These are phyloP conservation scores for Protoeuglena noctilucae DNA, from an alignment of 139 green algal species.

Conservation along the genomic window DNA sequence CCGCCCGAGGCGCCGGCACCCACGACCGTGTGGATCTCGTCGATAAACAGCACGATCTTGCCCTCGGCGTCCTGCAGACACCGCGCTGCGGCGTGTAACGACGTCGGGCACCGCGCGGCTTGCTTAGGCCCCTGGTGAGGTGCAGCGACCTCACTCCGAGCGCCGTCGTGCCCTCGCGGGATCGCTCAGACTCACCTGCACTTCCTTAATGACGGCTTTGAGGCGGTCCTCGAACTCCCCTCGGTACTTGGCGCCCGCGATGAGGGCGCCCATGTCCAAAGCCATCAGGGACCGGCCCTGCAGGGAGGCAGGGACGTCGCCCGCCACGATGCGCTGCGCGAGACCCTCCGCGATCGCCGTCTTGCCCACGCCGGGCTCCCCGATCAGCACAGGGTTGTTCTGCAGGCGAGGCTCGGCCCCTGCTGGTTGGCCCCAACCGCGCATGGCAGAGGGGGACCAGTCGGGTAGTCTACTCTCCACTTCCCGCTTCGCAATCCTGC, in stretches of 20 bases:
- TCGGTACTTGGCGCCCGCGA: slow-evolving; percentile 93
- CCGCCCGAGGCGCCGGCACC: slow-evolving; percentile 26
- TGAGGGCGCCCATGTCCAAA: slow-evolving; percentile 87
- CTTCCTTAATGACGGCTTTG: slow-evolving; percentile 82
- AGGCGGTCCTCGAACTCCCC: slow-evolving; percentile 97
- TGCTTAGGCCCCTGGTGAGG: too few species aligned
- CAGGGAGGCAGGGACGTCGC: slow-evolving; percentile 76
- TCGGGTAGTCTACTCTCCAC: too few species aligned
- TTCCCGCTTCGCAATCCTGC: too few species aligned
- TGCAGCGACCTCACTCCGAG: too few species aligned
- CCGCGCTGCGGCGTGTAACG: too few species aligned
- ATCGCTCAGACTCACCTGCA: slow-evolving; percentile 43
- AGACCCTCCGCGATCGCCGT: slow-evolving; percentile 82
- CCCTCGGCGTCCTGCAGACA: too few species aligned
- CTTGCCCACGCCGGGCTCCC: slow-evolving; percentile 76
- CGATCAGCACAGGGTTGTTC: slow-evolving; percentile 47
- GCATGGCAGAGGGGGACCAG: slow-evolving; percentile 88
- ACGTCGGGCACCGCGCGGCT: too few species aligned
- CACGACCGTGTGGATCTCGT: slow-evolving; percentile 95
- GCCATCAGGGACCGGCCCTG: slow-evolving; percentile 64
- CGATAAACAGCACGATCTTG: slow-evolving; percentile 91
- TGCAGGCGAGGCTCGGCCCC: slow-evolving; percentile 2
- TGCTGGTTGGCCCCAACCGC: slow-evolving; percentile 25
- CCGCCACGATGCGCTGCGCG: slow-evolving; percentile 86
- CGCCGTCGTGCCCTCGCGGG: too few species aligned